Percentiles rank a stretch among this genome's conserved stretches.
These are phyloP conservation scores for Podospora comata DNA, from an alignment of 495 filamentous ascomycete genomes.

Conservation along the genomic window DNA sequence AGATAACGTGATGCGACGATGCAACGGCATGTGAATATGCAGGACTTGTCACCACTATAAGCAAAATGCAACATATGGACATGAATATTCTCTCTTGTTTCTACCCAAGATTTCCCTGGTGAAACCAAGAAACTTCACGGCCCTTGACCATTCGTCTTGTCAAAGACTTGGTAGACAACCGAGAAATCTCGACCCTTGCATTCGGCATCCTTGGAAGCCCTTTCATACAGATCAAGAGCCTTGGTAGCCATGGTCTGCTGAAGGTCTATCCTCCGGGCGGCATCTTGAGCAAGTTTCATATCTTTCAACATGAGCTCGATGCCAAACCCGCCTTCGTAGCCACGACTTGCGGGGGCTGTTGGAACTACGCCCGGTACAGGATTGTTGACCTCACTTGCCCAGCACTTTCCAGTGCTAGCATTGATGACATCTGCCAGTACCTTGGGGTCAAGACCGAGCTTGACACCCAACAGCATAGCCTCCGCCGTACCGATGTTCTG, in stretches of 20 bases:
- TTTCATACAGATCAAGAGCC: conserved; percentile 66
- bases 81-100: background rate
- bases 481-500: conserved; percentile 91
- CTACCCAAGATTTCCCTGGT: background rate
- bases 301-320: conserved; percentile 84
- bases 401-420: conserved; percentile 80
- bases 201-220: conserved; percentile 53
- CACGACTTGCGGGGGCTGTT: conserved; percentile 65
- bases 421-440: conserved; percentile 79
- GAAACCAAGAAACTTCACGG: background rate
- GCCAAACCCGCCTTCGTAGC: conserved; percentile 80
- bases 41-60: background rate
- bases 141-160: conserved; percentile 22
- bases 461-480: conserved; percentile 87
- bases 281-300: conserved; percentile 66
- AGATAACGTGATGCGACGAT: background rate
- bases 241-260: conserved; percentile 21
- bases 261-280: conserved; percentile 52
- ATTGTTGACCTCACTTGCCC: conserved; percentile 91
- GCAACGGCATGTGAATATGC: background rate
- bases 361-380: conserved; percentile 82
- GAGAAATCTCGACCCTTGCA: conserved; percentile 79
- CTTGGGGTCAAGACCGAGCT: conserved; percentile 78
- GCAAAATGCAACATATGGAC: background rate
- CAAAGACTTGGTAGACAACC: conserved; percentile 66